Conservation (phyloP, 208 protist species). For the Angomonas deanei region DNA sequence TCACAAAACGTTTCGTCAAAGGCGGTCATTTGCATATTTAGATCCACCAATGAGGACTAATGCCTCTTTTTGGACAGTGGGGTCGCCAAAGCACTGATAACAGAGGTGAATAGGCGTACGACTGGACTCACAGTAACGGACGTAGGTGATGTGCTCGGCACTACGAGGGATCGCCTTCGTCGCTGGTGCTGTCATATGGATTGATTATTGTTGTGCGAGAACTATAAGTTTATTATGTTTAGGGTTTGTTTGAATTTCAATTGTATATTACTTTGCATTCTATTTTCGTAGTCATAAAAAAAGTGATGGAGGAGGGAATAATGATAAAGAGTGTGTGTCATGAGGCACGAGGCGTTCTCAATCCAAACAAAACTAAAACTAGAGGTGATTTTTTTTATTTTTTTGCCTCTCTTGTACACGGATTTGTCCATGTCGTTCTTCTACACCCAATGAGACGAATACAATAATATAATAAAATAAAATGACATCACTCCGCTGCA, state of each 20-base stretch:
- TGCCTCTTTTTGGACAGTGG: slow-evolving; percentile 11
- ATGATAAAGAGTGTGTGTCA: neutral
- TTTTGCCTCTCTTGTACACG: slow-evolving; percentile 4
- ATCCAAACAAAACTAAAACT: neutral
- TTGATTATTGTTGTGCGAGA: no score
- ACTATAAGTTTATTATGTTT: no score
- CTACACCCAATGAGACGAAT: no score
- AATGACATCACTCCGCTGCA: neutral
- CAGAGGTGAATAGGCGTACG: slow-evolving; percentile 51
- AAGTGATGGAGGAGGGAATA: neutral
- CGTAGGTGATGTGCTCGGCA: slow-evolving; percentile 41
- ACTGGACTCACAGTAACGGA: slow-evolving; percentile 55
- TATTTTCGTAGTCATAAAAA: no score
- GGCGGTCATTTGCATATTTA: slow-evolving; percentile 76
- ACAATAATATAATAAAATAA: no score
- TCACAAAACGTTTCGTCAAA: slow-evolving; percentile 81
- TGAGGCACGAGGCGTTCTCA: no score
- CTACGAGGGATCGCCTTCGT: slow-evolving; percentile 23
- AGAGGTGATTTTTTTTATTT: slow-evolving; percentile 3
- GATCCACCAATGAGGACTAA: slow-evolving; percentile 64
- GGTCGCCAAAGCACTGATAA: slow-evolving; percentile 75
- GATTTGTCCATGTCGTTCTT: no score
- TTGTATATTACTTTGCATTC: no score
- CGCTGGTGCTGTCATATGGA: no score
- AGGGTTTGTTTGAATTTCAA: no score